phyloP scores from a whole-genome alignment of 768 basidiomycete species.

The Megacollybia marginata region DNA sequence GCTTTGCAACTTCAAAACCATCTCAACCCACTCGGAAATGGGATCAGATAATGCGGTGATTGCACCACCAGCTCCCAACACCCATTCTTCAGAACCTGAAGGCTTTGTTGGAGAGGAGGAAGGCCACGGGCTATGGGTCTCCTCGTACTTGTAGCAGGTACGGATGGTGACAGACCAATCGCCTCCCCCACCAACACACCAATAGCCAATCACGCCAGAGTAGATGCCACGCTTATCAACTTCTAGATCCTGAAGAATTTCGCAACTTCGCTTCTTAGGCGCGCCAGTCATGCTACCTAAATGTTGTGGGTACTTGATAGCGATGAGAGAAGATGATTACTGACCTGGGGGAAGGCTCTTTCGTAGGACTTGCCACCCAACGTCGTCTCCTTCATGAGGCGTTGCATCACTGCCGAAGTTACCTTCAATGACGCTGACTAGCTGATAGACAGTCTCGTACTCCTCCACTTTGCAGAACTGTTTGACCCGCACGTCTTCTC shows the following conservation, averaged over 20 bases:
- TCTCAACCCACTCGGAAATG: slow-evolving; percentile 90
- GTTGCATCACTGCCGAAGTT: slow-evolving; percentile 27
- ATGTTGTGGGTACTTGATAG: slow-evolving; percentile 3
- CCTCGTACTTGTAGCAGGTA: slow-evolving; percentile 77
- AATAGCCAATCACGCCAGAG: slow-evolving; percentile 94
- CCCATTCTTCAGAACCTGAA: slow-evolving; percentile 48
- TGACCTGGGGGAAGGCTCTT: slow-evolving; percentile 82
- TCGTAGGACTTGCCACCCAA: slow-evolving; percentile 76
- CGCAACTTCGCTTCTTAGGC: slow-evolving; percentile 89
- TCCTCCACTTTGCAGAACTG: slow-evolving; percentile 87
- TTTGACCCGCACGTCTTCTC: slow-evolving; percentile 73
- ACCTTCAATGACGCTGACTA: slow-evolving; percentile 91
- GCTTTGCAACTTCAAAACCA: slow-evolving; percentile 78
- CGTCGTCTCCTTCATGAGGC: slow-evolving; percentile 32
- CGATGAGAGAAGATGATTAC: slow-evolving; percentile 5
- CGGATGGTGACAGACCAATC: slow-evolving; percentile 97
- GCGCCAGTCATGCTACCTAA: slow-evolving; percentile 96
- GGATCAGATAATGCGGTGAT: slow-evolving; percentile 90
- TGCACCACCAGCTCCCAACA: slow-evolving; percentile 92
- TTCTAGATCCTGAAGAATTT: slow-evolving; percentile 81
- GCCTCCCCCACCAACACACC: slow-evolving; percentile 80
- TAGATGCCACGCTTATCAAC: slow-evolving; percentile 68
- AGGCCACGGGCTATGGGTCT: slow-evolving; percentile 7
- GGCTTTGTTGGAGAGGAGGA: not conserved
- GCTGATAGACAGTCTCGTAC: slow-evolving; percentile 91